Evolutionary conservation across 1,139 yeast species (phyloP), one percentile per base, ranked within the genome.

Genomic region (Eremothecium gossypii): DNA sequence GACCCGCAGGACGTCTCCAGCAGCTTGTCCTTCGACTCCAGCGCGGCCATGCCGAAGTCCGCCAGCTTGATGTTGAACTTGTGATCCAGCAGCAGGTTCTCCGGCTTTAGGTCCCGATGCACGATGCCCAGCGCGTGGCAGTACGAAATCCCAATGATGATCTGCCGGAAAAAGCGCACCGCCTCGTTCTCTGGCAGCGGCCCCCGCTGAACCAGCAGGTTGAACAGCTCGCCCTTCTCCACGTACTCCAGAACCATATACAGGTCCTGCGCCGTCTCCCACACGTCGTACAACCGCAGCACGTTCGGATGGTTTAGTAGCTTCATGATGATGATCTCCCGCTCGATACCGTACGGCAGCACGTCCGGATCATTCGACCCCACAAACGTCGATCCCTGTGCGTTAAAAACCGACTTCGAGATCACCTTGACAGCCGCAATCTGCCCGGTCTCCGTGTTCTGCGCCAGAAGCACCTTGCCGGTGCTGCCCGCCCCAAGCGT

Each of bases 11-110:
- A 82, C 1, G 98, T 91, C 61, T 91, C 96, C 44, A 93, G 70
- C 58, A 91, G 67, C 54, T 83, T 76, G 53, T 83, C 94, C 44
- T 77, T 76, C 33, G 94, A 81, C 63, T 91, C 98, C 39, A 91
- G 69, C 2, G 98, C 98, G n/a, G 99, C 98, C 98, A 91, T 93
- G 33, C 99, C 99, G 62, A 91, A 91, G 66, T 91, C 99, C 11
- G 99, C 98, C 53, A 91, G 89, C 62, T 91, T 91, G 63, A 91
- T 87, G 61, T 85, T 87, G 50, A 82, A 77, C 61, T 85, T 76
- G 61, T 83, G 81, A 66, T 93, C 98, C 38, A 91, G 69, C 39
- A 91, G 68, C 52, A 91, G 70, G 64, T 91, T 91, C 61, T 91
- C 99, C 0, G 98, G 98, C 62, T 91, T 91, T 58, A 91, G 72